Percentiles rank a stretch among this genome's conserved stretches.
Evolutionary conservation across 352 stramenopile genomes (phyloP).

Genomic region (Aphanomyces stellatus): DNA sequence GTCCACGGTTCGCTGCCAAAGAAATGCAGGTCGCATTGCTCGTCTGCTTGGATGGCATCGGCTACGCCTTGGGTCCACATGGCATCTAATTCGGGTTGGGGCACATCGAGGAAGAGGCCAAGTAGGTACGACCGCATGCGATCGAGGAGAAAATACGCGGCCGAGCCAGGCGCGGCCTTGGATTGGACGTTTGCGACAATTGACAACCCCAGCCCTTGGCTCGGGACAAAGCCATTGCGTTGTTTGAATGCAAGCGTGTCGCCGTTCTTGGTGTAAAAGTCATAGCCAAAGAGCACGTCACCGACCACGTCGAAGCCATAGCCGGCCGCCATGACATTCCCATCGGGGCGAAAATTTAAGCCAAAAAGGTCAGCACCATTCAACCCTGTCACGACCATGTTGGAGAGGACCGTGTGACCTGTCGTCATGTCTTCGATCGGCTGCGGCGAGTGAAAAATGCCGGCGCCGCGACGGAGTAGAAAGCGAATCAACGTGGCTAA

Average conservation of each 20-base stretch:
- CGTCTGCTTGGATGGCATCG: not conserved
- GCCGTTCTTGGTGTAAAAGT: constrained; percentile 57
- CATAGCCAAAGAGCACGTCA: constrained; percentile 44
- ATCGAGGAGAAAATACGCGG: constrained; percentile 37
- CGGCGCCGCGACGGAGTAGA: constrained; percentile 43
- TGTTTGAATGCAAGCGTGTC: constrained; percentile 47
- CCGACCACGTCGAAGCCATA: constrained; percentile 60
- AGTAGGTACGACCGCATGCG: constrained; percentile 59
- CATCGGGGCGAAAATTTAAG: constrained; percentile 37
- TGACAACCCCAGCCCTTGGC: constrained; percentile 41
- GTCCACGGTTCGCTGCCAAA: not conserved
- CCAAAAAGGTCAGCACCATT: constrained; percentile 20
- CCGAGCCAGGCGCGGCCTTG: constrained; percentile 16
- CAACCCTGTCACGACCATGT: not conserved
- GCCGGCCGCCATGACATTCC: constrained; percentile 39
- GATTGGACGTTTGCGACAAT: constrained; percentile 51
- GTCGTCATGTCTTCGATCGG: constrained; percentile 49
- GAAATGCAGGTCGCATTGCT: not conserved
- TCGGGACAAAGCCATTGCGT: constrained; percentile 40
- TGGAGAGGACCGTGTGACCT: constrained; percentile 23
- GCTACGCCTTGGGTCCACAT: constrained; percentile 26
- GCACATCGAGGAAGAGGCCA: constrained; percentile 56
- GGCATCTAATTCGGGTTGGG: constrained; percentile 40
- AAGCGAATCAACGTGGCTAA: constrained; percentile 43
- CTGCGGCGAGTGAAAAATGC: constrained; percentile 30